phyloP scores from a whole-genome alignment of 2,329 filamentous ascomycete genomes.

The Sporothrix inflata region DNA sequence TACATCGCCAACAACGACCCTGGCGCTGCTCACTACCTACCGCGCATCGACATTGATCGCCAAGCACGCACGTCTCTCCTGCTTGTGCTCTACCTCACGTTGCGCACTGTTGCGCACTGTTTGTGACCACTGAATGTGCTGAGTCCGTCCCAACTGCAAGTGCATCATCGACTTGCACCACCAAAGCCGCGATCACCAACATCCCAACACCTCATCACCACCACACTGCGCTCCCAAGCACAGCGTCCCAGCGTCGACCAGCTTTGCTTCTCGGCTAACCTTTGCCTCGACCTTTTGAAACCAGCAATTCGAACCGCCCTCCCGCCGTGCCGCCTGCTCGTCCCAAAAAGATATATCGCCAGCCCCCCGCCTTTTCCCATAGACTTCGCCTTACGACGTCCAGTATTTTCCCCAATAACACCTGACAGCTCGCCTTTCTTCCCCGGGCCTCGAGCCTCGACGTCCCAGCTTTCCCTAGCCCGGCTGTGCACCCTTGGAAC shows the following conservation, averaged over 20 bases:
- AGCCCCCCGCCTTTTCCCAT: neutral
- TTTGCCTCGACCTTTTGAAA: conserved; percentile 29
- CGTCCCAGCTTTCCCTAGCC: conserved; percentile 5
- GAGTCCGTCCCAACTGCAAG: neutral
- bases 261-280: conserved; percentile 24
- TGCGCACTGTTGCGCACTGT: neutral
- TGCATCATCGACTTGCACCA: neutral
- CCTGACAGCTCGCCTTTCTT: neutral
- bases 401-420: neutral
- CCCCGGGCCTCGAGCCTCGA: conserved; percentile 12
- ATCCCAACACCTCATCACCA: neutral
- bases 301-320: conserved; percentile 23
- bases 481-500: conserved; percentile 15
- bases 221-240: neutral
- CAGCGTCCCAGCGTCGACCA: neutral
- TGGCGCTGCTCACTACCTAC: neutral
- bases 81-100: neutral
- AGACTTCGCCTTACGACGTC: conserved; percentile 1
- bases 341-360: neutral
- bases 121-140: neutral
- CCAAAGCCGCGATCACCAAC: neutral
- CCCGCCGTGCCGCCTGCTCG: conserved; percentile 8
- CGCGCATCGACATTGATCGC: neutral
- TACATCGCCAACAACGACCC: neutral
- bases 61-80: neutral